A percentile compares a stretch with the other conserved stretches of the same genome.
Conservation (phyloP, 768 basidiomycete genomes). For the Macrolepiota albuminosa region DNA sequence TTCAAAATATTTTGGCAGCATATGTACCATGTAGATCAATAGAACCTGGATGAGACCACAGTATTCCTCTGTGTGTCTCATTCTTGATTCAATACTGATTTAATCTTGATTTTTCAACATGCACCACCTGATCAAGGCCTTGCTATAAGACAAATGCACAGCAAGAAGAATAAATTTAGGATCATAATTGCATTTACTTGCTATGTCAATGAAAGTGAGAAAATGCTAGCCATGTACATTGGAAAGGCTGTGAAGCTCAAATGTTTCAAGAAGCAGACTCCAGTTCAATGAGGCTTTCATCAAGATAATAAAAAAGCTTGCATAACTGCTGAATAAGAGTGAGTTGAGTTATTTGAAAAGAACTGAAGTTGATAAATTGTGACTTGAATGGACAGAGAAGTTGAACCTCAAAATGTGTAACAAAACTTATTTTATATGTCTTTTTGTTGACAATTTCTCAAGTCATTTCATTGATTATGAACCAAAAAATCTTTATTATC, state of each 20-base stretch:
- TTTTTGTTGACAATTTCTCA: conserved; percentile 29
- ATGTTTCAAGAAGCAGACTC: neutral
- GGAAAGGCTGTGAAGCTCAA: neutral
- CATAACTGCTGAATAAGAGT: too few species aligned
- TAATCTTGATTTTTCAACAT: neutral
- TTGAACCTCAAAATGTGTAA: conserved; percentile 12
- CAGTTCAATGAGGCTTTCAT: neutral
- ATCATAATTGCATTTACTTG: neutral
- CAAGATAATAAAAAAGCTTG: too few species aligned
- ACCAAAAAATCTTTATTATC: conserved; percentile 21
- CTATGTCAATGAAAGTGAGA: neutral
- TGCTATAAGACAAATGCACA: neutral
- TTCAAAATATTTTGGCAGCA: neutral
- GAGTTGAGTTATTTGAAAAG: too few species aligned
- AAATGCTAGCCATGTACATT: neutral
- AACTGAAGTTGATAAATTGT: conserved; percentile 7
- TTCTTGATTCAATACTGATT: too few species aligned
- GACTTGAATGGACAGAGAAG: neutral
- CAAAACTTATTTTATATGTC: conserved; percentile 17
- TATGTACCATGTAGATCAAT: neutral
- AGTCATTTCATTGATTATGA: conserved; percentile 22
- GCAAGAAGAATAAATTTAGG: neutral
- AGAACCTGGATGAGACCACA: too few species aligned
- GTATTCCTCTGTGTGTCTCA: too few species aligned
- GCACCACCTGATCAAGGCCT: neutral